Base-by-base conservation (phyloP, 352 stramenopile genomes). In the Peronosclerospora sorghi region DNA sequence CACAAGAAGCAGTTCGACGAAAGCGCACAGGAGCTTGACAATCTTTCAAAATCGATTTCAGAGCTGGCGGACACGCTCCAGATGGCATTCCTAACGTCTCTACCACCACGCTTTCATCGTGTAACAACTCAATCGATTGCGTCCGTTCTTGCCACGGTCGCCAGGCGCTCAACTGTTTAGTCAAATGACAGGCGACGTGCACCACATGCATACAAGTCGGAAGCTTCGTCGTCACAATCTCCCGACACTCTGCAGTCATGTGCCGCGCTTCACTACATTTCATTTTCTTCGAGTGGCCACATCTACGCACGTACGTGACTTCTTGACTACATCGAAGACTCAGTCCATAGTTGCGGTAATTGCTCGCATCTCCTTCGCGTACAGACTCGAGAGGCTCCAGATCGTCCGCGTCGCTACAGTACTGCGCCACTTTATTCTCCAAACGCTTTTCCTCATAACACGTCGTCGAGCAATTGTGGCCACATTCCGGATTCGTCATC, bases 401-500 rank as follows among this genome's bases (percentile, higher is more conserved):
- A 17, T 54, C 48, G 17, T 51, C 36, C 4, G 10, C 8, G 19
- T 46, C 17, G 2, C 5, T 8, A 0, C 17, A 54, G 3, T 10
- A 26, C 38, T 38, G 46, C 0, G 26, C 19, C 1, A 68, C 37
- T 19, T 61, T 60, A 6, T 49, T 32, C 5, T 13, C 8, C 10
- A 59, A 26, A 15, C 26, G n/a, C 8, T 47, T 46, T 13, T 36
- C 36, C 32, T 82, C 65, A 15, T 44, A 68, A 29, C 81, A 94
- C 8, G 68, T 77, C 6, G 68, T 71, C 2, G 54, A 47, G 28
- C 62, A 69, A 18, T 65, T 41, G 45, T 91, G 81, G 0, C 81
- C 78, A 45, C 81, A 94, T 39, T 85, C 66, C 0, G 74, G 76
- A 42, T 89, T 82, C 4, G 46, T 12, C 27, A 84, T 56, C 5